Evolutionary conservation across 345 rosid species (phyloP), one percentile per base, ranked within the genome.

Genomic region (Schrenkiella parvula): DNA sequence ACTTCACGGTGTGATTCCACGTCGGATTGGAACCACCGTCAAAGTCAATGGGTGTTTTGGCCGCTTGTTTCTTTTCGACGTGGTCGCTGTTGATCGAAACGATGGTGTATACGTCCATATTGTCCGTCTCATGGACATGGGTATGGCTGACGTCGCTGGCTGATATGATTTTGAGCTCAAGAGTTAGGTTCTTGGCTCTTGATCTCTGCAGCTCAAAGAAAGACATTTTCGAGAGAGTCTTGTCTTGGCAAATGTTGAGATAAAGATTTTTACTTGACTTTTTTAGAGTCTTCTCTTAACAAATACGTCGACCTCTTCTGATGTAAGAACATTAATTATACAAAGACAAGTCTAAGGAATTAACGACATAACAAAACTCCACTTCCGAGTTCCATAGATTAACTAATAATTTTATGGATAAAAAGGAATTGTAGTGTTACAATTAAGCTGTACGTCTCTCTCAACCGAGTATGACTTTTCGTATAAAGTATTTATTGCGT

Each of bases 1-100:
- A 85, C 46, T 79, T 89, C 6, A 83, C 58, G 0, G 86, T 82
- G 70, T 80, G 84, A 60, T 87, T 83, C 93, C 97, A 91, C n/a
- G 78, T 75, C 4, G 95, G 97, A 62, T 81, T 78, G 31, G 70
- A 71, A 18, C 88, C 91, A 13, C 91, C 81, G 17, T 66, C 73
- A 3, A 42, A 77, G 62, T 87, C 76, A 0, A 85, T 83, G 0
- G 76, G 80, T 10, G 91, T 81, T 55, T 80, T 87, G 21, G 68
- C 66, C 70, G 72, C 77, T 77, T 87, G 86, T 43, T 76, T 75
- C 13, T 74, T 52, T 32, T 35, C 46, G 6, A 18, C 8, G 19
- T 23, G 37, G 64, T 77, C 82, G 31, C 88, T 87, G 41, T 68
- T 18, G 60, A 91, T 52, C 5, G 85, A 80, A 75, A 82, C 83